These are phyloP conservation scores for Kodamaea laetipori DNA, from an alignment of 805 yeast species.

Conservation along the genomic window DNA sequence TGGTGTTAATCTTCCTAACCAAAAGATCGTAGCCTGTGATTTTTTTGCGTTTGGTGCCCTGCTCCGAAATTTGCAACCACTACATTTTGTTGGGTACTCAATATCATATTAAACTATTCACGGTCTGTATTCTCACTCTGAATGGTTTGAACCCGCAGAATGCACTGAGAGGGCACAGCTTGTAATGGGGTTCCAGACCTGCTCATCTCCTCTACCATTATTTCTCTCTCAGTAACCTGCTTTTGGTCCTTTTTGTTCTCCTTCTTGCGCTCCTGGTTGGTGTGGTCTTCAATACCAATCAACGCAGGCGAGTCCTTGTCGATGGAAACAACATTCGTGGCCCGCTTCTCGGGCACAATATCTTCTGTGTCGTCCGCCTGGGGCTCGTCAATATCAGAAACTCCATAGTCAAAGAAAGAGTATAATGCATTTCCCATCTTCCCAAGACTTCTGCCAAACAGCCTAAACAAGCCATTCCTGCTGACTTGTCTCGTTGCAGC, in stretches of 20 bases:
- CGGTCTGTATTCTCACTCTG: constrained; percentile 16
- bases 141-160: constrained; percentile 20
- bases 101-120: too few species aligned
- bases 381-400: background rate
- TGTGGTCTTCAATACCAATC: constrained; percentile 2
- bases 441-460: constrained; percentile 11
- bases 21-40: too few species aligned
- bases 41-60: background rate
- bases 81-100: background rate
- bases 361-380: background rate
- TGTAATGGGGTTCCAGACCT: constrained; percentile 4
- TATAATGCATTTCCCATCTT: constrained; percentile 33
- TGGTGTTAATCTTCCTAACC: too few species aligned
- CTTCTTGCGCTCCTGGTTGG: background rate
- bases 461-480: constrained; percentile 2
- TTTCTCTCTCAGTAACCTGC: constrained; percentile 1
- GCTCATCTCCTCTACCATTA: constrained; percentile 3
- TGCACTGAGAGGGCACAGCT: constrained; percentile 1
- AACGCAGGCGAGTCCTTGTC: constrained; percentile 1
- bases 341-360: background rate
- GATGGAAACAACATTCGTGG: constrained; percentile 1
- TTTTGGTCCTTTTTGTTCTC: background rate
- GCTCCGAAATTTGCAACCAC: constrained; percentile 5
- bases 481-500: constrained; percentile 1
- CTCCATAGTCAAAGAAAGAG: constrained; percentile 43